Percentiles rank a stretch among this genome's conserved stretches.
phyloP scores from a whole-genome alignment of 805 yeast species.

The Suhomyces kilbournensis region DNA sequence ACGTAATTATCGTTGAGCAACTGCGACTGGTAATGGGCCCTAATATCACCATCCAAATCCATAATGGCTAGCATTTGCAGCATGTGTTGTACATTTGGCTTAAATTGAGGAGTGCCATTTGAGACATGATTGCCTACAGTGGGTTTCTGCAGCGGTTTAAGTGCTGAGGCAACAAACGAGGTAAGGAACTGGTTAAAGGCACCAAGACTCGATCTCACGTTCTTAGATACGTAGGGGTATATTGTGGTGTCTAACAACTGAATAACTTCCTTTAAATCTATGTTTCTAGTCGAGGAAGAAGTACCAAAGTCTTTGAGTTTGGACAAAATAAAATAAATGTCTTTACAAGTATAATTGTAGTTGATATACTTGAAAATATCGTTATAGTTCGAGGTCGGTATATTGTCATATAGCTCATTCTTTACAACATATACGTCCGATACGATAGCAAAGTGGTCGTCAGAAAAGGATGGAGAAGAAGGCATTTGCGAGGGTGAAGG shows the following conservation, averaged over 20 bases:
- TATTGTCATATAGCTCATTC: not conserved
- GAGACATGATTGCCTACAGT: no score
- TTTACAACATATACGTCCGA: not conserved
- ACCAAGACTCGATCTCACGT: not conserved
- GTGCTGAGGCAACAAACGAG: not conserved
- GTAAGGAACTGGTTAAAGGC: not conserved
- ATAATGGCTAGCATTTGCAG: not conserved
- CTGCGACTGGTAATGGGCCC: not conserved
- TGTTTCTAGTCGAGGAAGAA: no score
- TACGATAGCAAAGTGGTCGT: not conserved
- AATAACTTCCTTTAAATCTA: not conserved
- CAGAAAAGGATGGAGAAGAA: not conserved
- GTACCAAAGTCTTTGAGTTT: not conserved
- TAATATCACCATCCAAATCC: not conserved
- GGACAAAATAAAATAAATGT: conserved; percentile 1
- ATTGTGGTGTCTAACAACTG: conserved; percentile 1
- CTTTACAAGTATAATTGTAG: conserved; percentile 2
- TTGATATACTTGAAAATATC: not conserved
- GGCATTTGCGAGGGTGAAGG: not conserved
- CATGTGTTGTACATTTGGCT: not conserved
- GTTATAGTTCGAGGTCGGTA: not conserved
- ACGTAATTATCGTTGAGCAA: not conserved
- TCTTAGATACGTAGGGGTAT: not conserved
- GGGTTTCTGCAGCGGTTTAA: not conserved
- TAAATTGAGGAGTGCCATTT: not conserved